Evolutionary conservation across 2,329 filamentous ascomycete species (phyloP).

Genomic region (Neonectria sp.): DNA sequence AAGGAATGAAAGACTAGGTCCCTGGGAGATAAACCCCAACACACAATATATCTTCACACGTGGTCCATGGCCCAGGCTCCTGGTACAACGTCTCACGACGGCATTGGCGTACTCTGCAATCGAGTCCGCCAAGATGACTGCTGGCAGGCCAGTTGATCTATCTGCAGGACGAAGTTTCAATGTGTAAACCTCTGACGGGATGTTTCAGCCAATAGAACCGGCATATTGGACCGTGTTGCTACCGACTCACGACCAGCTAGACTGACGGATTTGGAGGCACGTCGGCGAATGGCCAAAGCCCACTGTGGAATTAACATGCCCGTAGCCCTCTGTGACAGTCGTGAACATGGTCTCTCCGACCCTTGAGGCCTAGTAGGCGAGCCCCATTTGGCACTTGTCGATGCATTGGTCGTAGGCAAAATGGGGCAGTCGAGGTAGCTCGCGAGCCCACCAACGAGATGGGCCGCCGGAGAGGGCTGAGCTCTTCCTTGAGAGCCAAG

Average conservation of each 20-base stretch:
- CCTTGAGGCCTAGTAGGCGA: conserved; percentile 4
- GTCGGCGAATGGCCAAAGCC: neutral
- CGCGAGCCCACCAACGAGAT: conserved; percentile 45
- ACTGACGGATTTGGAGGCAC: neutral
- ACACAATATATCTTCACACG: neutral
- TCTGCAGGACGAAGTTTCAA: neutral
- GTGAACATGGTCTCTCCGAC: conserved; percentile 20
- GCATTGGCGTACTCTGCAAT: no score
- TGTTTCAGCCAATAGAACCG: neutral
- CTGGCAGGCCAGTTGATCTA: neutral
- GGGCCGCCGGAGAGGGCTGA: conserved; percentile 21
- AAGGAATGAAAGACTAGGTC: neutral
- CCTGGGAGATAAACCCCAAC: neutral
- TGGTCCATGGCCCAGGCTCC: neutral
- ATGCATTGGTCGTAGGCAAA: conserved; percentile 35
- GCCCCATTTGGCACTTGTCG: conserved; percentile 26
- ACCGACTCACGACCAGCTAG: neutral
- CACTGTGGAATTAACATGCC: conserved; percentile 9
- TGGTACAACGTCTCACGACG: neutral
- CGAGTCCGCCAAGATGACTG: neutral
- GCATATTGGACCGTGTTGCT: neutral
- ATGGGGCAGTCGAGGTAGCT: conserved; percentile 42
- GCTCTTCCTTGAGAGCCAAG: no score
- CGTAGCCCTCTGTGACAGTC: conserved; percentile 4
- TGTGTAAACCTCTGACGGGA: neutral